Percentiles rank a stretch among this genome's conserved stretches.
Evolutionary conservation across 1,284 basidiomycete species (phyloP).

Genomic region (Anthracocystis setariae): DNA sequence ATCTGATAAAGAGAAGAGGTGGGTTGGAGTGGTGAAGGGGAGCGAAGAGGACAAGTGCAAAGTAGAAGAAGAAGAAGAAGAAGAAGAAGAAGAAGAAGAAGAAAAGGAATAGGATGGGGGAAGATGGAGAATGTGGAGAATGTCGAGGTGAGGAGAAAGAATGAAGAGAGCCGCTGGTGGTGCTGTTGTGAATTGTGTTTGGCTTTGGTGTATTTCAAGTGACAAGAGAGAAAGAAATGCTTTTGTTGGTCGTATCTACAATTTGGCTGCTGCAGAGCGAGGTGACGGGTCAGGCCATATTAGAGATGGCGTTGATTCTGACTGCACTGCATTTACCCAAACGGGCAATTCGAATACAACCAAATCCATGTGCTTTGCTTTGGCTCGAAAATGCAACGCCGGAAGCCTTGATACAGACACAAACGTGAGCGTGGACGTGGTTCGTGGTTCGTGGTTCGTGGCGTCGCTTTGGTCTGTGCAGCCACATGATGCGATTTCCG

Average conservation of each 20-base stretch:
- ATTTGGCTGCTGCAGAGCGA: not conserved
- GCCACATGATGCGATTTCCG: not conserved
- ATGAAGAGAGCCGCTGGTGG: too few relatives aligned
- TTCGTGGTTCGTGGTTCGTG: too few relatives aligned
- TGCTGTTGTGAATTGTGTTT: conserved; percentile 21
- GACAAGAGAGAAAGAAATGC: conserved; percentile 7
- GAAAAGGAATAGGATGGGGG: not conserved
- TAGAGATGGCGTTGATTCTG: conserved; percentile 1
- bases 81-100: conserved; percentile 1
- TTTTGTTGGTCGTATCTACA: conserved; percentile 43
- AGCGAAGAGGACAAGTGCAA: conserved; percentile 1
- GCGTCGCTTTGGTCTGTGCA: conserved; percentile 16
- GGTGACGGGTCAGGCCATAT: not conserved
- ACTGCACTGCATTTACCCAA: not conserved
- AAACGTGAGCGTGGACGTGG: conserved; percentile 14
- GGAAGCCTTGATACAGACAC: not conserved
- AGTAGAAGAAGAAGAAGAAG: conserved; percentile 1
- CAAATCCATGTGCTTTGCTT: not conserved
- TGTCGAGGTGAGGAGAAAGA: not conserved
- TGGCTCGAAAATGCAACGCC: not conserved
- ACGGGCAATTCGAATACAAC: not conserved
- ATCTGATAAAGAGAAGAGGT: not conserved
- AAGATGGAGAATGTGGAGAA: conserved; percentile 3
- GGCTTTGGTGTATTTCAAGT: not conserved
- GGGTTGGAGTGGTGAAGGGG: not conserved